Evolutionary conservation across 2,329 filamentous ascomycete species (phyloP), one percentile per base, ranked within the genome.

Genomic region (Microdochium paspali): DNA sequence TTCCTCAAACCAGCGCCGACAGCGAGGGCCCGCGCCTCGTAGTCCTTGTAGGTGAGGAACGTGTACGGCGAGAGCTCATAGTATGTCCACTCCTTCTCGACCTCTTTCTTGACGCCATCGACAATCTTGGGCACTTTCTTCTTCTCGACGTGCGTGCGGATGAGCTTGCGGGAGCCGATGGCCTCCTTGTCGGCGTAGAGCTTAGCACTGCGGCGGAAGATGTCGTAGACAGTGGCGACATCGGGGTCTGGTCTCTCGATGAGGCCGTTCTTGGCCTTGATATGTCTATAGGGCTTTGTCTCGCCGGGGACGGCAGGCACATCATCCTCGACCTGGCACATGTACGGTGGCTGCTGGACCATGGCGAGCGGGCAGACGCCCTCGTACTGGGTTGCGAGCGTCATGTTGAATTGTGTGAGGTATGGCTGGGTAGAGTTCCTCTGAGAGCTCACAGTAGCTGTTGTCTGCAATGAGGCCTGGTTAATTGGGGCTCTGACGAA

Each of bases 71-170:
- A 84, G 55, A 94, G 80, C 74, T 95, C 90, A 57, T 88, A 94
- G 68, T 83, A 94, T 46, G 84, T 82, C 90, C 90, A 95, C 65
- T 91, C 80, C 80, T 95, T 95, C 53, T 94, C 87, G 28, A 93
- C 80, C 69, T 90, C 80, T 54, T 76, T 73, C 65, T 89, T 77
- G 63, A 86, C 77, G 56, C 90, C 90, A 60, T 94, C 87, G 49
- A 95, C 72, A 45, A 88, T 76, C 77, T 94, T 95, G 76, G 90
- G 85, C 56, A 95, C 72, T 76, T 89, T 93, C 73, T 91, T 95
- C 56, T 78, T 84, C 73, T 95, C 90, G 58, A 79, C 79, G 67
- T 95, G 89, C 44, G 84, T 80, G 66, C 84, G 75, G 66, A 95
- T 66, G 49, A 95, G 76, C 64, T 79, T 84, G 53, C 90, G 82